Conservation (phyloP, 306 rosid species). For the Castanospermum australe region DNA sequence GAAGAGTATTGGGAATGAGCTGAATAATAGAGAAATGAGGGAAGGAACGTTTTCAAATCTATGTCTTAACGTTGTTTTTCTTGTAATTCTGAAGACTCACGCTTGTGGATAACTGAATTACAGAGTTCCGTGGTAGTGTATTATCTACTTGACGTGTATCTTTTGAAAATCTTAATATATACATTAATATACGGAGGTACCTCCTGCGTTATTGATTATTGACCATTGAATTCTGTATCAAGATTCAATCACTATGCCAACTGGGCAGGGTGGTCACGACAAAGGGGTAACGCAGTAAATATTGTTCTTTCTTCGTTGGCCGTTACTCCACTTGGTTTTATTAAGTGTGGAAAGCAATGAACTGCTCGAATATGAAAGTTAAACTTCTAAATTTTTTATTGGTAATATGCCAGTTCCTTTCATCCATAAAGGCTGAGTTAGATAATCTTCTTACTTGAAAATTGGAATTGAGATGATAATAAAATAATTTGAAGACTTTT, state of each 20-base stretch:
- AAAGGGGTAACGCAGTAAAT: neutral
- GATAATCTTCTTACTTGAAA: neutral
- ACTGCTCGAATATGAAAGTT: constrained; percentile 4
- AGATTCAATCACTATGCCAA: neutral
- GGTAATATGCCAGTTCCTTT: neutral
- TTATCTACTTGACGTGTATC: neutral
- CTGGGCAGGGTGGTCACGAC: neutral
- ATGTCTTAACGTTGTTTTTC: neutral
- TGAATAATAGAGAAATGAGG: neutral
- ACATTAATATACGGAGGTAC: neutral
- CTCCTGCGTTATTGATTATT: neutral
- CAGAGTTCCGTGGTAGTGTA: neutral
- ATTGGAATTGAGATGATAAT: neutral
- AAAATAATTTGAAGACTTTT: neutral
- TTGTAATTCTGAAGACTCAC: neutral
- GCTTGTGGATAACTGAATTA: neutral
- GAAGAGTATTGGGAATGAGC: constrained; percentile 5
- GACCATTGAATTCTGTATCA: neutral
- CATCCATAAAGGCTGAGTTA: neutral
- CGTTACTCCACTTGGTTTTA: constrained; percentile 5
- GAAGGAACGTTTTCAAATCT: neutral
- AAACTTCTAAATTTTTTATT: neutral
- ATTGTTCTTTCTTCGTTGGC: neutral
- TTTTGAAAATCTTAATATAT: neutral
- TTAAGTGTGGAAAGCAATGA: neutral